Base-by-base conservation (phyloP, 441 rosid genomes). In the Populus hybrid region DNA sequence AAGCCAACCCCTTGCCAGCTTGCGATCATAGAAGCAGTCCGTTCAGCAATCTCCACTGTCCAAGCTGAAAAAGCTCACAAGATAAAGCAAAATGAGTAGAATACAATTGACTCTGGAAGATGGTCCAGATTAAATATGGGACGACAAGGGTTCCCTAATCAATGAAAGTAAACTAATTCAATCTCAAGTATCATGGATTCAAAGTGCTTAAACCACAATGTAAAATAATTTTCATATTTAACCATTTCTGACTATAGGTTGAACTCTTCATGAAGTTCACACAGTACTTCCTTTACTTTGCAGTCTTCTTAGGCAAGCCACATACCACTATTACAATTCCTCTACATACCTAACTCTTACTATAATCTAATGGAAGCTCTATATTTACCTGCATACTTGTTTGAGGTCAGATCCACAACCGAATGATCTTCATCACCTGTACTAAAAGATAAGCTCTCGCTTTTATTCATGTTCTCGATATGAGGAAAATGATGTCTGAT, bases 1-100 rank as follows among this genome's bases (percentile, higher is more conserved):
- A 96, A 96, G 70, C 99, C 98, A 81, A 96, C 94, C 67, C 99
- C 98, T 82, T 94, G 99, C 98, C 99, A 96, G 76, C 88, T 88
- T 19, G 98, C 97, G 76, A 91, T 75, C 89, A 92, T 84, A 65
- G 90, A 86, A 69, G 99, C 98, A 68, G 95, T 92, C 38, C 92
- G 96, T 82, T 92, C 99, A 61, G 96, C 97, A 74, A 92, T 75
- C 85, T 96, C 98, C 85, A 96, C 99, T 11, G 76, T 76, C 98
- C 99, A 96, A 75, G 98, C 99, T 96, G 90, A 81, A 82, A 69
- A 66, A 67, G 40, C 18, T 28, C 16, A 53, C 26, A 66, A 57
- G 1, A 67, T 16, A 65, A 50, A 71, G 57, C 67, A 81, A 28
- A 40, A 46, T 18, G 24, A 40, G 50, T 14, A 23, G 66, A 57